Conservation (phyloP, 2,329 filamentous ascomycete genomes). For the Monosporascus sp. region DNA sequence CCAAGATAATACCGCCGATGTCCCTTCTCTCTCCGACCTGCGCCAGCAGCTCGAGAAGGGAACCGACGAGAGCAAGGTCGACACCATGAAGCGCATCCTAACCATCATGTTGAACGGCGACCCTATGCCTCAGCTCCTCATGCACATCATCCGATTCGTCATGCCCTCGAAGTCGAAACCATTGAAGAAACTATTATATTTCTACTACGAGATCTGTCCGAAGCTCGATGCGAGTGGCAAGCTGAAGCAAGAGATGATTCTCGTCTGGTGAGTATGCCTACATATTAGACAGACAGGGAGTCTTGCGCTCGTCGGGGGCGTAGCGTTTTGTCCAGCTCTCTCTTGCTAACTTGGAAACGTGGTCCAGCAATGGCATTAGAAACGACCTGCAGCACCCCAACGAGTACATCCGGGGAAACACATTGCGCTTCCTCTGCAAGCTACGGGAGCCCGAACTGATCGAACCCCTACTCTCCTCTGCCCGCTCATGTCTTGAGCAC, state of each 20-base stretch:
- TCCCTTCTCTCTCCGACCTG: slow-evolving; percentile 84
- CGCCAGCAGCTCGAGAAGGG: slow-evolving; percentile 92
- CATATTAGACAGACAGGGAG: not conserved
- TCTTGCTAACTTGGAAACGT: slow-evolving; percentile 17
- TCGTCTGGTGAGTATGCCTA: slow-evolving; percentile 70
- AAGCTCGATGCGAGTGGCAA: slow-evolving; percentile 91
- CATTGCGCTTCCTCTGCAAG: slow-evolving; percentile 96
- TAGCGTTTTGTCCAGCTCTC: no score
- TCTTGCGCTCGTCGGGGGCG: slow-evolving; percentile 5
- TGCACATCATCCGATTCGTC: slow-evolving; percentile 99
- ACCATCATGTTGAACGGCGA: slow-evolving; percentile 98
- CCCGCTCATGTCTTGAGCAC: slow-evolving; percentile 88
- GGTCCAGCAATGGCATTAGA: slow-evolving; percentile 82
- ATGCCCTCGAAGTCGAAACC: slow-evolving; percentile 98
- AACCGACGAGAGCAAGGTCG: slow-evolving; percentile 85
- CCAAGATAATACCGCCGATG: slow-evolving; percentile 92
- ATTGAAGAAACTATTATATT: slow-evolving; percentile 96
- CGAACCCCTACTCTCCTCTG: slow-evolving; percentile 89
- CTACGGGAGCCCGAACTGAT: slow-evolving; percentile 92
- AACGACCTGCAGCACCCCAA: slow-evolving; percentile 97
- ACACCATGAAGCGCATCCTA: slow-evolving; percentile 93
- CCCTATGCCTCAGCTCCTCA: slow-evolving; percentile 87
- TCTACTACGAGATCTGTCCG: slow-evolving; percentile 98
- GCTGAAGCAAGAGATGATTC: slow-evolving; percentile 98
- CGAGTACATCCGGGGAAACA: slow-evolving; percentile 97